Base-by-base conservation (phyloP, 176 grass and related monocot species). In the Oryza punctata region DNA sequence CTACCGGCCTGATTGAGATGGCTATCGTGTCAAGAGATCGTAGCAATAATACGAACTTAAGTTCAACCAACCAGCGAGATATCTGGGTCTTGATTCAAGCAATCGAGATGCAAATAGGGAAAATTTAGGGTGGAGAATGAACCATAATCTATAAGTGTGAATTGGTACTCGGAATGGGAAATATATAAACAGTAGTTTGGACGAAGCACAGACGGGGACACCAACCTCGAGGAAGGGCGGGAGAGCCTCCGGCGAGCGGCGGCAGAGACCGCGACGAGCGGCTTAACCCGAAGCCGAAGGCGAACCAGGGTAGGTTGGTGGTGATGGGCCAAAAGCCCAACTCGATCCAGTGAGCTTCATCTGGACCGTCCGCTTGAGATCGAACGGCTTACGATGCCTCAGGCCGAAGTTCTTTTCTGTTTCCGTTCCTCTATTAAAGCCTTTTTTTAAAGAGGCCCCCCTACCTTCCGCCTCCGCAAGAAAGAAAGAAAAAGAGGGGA, bases 401-500 rank as follows among this genome's bases (percentile, higher is more conserved):
- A 27, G 12, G 4, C 8, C 0, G 19, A 16, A 16, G 57, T 65
- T 9, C 12, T 72, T 88, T 88, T 49, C 35, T 23, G 76, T 18
- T 33, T 40, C 0, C n/a, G 10, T 59, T 40, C 73, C 50, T 85
- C 46, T 1, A 7, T 18, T n/a, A 15, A 52, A 9, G 12, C 1
- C 2, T 18, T 65, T 78, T 78, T 37, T 25, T 52, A 83, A 72
- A 25, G 11, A 38, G 63, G 1, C 44, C 3, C 59, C 10, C 35
- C 11, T 32, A 76, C 78, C 85, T 82, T 77, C 85, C 85, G 49
- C 86, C 19, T 67, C 75, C 75, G 86, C 81, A 79, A 38, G 7
- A 38, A 8, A 73, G 86, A 84, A 88, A 84, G 75, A 73, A 65
- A 72, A 54, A 13, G 16, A 78, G 15, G 27, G 14, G 86, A 84